These are phyloP conservation scores for Cystobasidium ongulense DNA, from an alignment of 768 basidiomycete species.

Conservation along the genomic window DNA sequence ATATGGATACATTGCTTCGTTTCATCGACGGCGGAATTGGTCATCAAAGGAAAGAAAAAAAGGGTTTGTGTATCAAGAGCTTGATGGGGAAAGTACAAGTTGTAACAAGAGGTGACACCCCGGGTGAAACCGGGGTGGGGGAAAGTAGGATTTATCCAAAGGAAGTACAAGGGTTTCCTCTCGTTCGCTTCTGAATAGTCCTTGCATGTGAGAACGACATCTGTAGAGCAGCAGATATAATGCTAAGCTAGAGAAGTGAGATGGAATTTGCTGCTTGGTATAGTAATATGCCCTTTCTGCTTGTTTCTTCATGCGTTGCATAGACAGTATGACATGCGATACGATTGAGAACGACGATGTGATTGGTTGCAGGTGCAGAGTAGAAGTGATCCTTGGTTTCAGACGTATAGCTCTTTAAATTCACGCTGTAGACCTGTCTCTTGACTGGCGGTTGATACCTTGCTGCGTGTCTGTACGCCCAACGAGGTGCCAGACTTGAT, in stretches of 20 bases:
- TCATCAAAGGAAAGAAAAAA: neutral
- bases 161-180: too few relatives aligned
- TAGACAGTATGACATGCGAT: neutral
- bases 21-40: neutral
- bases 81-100: neutral
- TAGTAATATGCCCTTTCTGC: too few relatives aligned
- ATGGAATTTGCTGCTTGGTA: too few relatives aligned
- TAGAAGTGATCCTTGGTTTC: neutral
- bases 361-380: too few relatives aligned
- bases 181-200: too few relatives aligned
- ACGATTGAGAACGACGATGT: neutral
- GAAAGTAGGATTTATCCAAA: too few relatives aligned
- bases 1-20: neutral
- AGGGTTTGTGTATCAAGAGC: neutral
- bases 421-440: constrained; percentile 22
- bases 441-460: neutral
- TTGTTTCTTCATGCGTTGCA: neutral
- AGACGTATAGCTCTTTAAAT: constrained; percentile 27
- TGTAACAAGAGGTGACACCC: too few relatives aligned
- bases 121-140: too few relatives aligned
- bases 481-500: neutral
- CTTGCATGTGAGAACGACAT: too few relatives aligned
- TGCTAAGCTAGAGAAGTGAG: too few relatives aligned
- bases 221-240: too few relatives aligned
- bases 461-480: constrained; percentile 8